phyloP scores from a whole-genome alignment of 148 eudicot genomes.

The Pharnaceum exiguum region DNA sequence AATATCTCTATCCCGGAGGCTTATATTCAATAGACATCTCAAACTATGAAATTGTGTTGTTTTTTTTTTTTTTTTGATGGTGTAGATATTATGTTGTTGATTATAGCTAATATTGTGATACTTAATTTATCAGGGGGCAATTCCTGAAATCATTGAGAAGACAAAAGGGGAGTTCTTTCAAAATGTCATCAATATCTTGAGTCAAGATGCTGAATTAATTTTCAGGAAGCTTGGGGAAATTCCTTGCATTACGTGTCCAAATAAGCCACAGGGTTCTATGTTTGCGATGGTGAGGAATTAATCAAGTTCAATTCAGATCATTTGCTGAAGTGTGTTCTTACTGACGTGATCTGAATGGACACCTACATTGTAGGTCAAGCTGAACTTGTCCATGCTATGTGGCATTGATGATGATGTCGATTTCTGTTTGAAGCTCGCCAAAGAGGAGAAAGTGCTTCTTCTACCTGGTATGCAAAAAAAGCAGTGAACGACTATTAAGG shows the following conservation, averaged over 20 bases:
- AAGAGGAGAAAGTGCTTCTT: slow-evolving; percentile 32
- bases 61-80: too few relatives aligned
- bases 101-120: background rate
- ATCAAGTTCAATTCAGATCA: background rate
- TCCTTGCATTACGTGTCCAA: slow-evolving; percentile 21
- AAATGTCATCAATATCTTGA: slow-evolving; percentile 12
- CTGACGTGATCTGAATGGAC: too few relatives aligned
- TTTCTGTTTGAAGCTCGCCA: slow-evolving; percentile 37
- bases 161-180: slow-evolving; percentile 16
- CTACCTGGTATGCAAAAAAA: slow-evolving; percentile 25
- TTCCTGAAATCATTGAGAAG: slow-evolving; percentile 23
- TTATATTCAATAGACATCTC: too few relatives aligned
- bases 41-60: too few relatives aligned
- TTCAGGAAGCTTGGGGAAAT: slow-evolving; percentile 10
- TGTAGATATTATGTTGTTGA: background rate
- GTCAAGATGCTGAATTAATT: slow-evolving; percentile 12
- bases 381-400: slow-evolving; percentile 15
- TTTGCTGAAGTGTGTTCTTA: too few relatives aligned
- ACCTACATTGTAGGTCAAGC: slow-evolving; percentile 28
- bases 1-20: too few relatives aligned
- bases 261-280: slow-evolving; percentile 30
- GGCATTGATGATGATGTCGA: slow-evolving; percentile 31
- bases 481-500: too few relatives aligned
- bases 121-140: slow-evolving; percentile 15
- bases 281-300: slow-evolving; percentile 17